Evolutionary conservation across 2,329 filamentous ascomycete genomes (phyloP).

Genomic region (Pyrenochaeta sp.): DNA sequence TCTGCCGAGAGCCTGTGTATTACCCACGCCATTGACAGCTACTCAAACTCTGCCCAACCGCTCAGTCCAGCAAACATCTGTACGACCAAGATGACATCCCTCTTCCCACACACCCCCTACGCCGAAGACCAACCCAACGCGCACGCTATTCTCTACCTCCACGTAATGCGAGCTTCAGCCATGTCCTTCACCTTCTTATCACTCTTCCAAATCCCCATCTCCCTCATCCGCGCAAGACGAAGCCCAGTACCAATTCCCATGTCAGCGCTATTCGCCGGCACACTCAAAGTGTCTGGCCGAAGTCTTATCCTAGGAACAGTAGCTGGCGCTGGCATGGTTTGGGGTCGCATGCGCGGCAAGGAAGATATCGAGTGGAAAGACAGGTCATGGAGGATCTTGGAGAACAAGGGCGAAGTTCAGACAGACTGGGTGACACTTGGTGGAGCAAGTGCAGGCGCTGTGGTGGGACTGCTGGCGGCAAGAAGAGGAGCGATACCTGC

Average conservation of each 20-base stretch:
- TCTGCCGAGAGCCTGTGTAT: no score
- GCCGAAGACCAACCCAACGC: constrained; percentile 70
- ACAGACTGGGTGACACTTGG: constrained; percentile 65
- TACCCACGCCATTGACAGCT: not conserved
- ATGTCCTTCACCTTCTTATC: constrained; percentile 62
- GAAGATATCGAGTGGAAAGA: constrained; percentile 72
- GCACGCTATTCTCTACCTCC: constrained; percentile 64
- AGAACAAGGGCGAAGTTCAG: constrained; percentile 63
- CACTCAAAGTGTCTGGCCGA: constrained; percentile 58
- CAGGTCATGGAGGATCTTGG: constrained; percentile 68
- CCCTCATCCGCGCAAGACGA: constrained; percentile 30
- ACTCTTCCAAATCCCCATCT: constrained; percentile 47
- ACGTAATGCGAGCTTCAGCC: constrained; percentile 66
- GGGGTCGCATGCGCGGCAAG: constrained; percentile 62
- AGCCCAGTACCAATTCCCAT: not conserved
- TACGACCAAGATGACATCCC: constrained; percentile 59
- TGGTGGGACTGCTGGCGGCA: constrained; percentile 41
- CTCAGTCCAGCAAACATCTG: not conserved
- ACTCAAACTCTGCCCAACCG: not conserved
- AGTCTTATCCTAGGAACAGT: constrained; percentile 58
- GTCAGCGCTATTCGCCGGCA: constrained; percentile 24
- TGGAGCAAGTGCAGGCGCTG: constrained; percentile 52
- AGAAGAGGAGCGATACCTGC: constrained; percentile 37
- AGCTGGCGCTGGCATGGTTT: constrained; percentile 56
- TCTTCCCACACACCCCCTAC: constrained; percentile 64